phyloP scores from a whole-genome alignment of 2,329 filamentous ascomycete species.

The Stromatinia cepivora region DNA sequence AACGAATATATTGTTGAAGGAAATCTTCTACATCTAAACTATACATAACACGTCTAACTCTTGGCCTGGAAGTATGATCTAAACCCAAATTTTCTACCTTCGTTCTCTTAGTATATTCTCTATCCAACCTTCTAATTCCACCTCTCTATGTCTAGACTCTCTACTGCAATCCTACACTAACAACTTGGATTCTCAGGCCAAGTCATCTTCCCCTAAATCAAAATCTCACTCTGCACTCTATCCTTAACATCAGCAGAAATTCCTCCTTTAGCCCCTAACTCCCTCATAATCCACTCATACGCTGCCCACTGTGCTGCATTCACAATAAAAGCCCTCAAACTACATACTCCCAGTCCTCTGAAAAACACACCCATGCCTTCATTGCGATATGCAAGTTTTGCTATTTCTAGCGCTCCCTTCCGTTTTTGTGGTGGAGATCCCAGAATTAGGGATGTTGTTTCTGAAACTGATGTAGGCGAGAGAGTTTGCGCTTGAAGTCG shows the following conservation, averaged over 20 bases:
- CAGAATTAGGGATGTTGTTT: conserved; percentile 43
- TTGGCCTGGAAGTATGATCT: background rate
- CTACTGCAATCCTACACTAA: no score
- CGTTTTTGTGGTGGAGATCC: conserved; percentile 34
- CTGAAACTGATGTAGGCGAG: conserved; percentile 21
- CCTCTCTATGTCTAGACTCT: background rate
- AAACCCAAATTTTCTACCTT: background rate
- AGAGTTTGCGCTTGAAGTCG: conserved; percentile 74
- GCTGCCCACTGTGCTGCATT: conserved; percentile 92
- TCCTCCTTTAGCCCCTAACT: conserved; percentile 43
- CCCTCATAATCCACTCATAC: conserved; percentile 83
- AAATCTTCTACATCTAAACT: background rate
- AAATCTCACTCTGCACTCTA: conserved; percentile 8
- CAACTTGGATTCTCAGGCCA: no score
- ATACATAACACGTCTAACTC: background rate
- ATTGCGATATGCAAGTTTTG: conserved; percentile 63
- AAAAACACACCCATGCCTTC: conserved; percentile 68
- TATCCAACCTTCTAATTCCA: no score
- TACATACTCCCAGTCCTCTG: conserved; percentile 76
- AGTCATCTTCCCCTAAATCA: conserved; percentile 1
- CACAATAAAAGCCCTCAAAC: conserved; percentile 82
- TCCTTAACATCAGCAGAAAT: background rate
- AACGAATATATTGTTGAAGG: background rate
- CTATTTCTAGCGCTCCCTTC: conserved; percentile 61
- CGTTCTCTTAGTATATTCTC: no score